Base-by-base conservation (phyloP, 1,284 basidiomycete species). In the Sparassis latifolia region DNA sequence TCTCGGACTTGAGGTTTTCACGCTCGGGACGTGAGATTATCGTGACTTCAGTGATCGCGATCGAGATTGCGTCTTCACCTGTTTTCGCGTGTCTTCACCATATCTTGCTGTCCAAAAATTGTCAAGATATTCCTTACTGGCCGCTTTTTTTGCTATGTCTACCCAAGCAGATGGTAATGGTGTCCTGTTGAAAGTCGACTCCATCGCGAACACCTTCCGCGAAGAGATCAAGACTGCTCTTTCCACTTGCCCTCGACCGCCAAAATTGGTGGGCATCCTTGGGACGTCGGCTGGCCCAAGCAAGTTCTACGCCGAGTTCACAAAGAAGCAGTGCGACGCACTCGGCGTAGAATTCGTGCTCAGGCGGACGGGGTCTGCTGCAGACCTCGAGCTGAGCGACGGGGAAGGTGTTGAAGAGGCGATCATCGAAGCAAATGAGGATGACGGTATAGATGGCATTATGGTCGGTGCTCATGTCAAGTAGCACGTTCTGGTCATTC, bases 341-440 rank as follows among this genome's bases (percentile, higher is more conserved):
- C 79, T 97, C 38, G 94, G 93, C 0, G 85, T 98, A 54, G 82
- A 88, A 49, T 98, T 94, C 67, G 84, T 92, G 51, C 73, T 94
- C 52, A 82, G 81, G 57, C 76, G 72, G 52, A 84, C 85, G 10
- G 92, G 86, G 0, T 77, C 81, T 2, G 85, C 93, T 60, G 57
- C 74, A 63, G 67, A 77, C 64, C 61, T 64, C 60, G 65, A 66
- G 20, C 66, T 69, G 9, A 74, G 70, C 9, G 77, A 82, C 20
- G 79, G 80, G 9, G 83, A 86, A 38, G 91, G 88, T 9, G 92
- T 93, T 9, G 94, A 97, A 67, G 91, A 97, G 66, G 93, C 90
- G 4, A 95, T 97, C 58, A 86, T 98, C 51, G 92, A 95, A 63
- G 89, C 93, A 27, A 97, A 97, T 64, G 90, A 91, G 56, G 92